Evolutionary conservation across 129 eudicot species (phyloP), one percentile per base, ranked within the genome.

Genomic region (Erigeron canadensis): DNA sequence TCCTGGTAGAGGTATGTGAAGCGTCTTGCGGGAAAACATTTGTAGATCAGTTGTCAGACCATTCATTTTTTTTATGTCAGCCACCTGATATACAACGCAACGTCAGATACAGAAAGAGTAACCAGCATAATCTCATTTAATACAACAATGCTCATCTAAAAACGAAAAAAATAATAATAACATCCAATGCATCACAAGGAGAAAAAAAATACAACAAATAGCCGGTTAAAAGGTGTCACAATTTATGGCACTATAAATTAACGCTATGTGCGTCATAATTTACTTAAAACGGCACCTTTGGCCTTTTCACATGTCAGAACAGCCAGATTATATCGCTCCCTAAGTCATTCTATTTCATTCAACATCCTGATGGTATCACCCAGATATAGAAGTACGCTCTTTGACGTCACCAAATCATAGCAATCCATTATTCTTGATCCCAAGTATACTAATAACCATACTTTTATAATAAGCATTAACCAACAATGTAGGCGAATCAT

Each of bases 1-100:
- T 53, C 96, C 98, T 15, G 96, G 95, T 53, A 85, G 82, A 28
- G 98, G 98, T 83, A 94, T 94, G 23, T 84, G 88, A 39, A 94
- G 93, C 2, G 92, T 80, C 85, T 87, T 89, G 65, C 84, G 90
- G 73, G 90, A 91, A 87, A 94, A 94, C 96, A 94, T 94, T 82
- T 94, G 98, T 54, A 85, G 83, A 77, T 94, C 98, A 6, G 98
- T 79, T 51, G 86, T 87, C 77, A 94, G 66, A 6, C 96, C 90
- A 69, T 94, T 94, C 75, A 89, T 63, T 89, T 64, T 89, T 78
- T 89, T 89, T 15, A 94, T 75, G 65, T 89, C 98, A 68, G 98
- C 83, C 72, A 94, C 98, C 98, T 94, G 77, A 77, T 37, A 65
- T 23, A n/a, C 8, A 72, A 54, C 34, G 77, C 65, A 70, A 62